Base-by-base conservation (phyloP, 208 protist species). In the Zelonia costaricensis region DNA sequence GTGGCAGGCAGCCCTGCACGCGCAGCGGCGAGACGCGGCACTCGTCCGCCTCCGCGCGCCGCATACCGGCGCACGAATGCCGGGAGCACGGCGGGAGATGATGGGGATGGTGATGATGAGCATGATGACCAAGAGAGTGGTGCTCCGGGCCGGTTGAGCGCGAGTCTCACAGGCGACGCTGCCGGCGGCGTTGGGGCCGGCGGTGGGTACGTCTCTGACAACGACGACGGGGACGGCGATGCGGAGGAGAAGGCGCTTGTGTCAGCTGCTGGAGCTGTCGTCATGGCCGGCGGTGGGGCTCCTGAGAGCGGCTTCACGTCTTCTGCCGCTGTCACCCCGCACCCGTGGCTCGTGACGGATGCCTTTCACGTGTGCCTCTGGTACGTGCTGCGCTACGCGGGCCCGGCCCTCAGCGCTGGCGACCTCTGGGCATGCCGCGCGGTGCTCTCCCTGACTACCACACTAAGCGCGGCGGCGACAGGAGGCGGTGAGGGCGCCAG, bases 331-430 rank as follows among this genome's bases (percentile, higher is more conserved):
- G n/a, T 47, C 18, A 35, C 60, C 3, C 38, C 49, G 16, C 49
- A 75, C n/a, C 44, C 43, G 20, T 84, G 74, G 70, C 47, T 76
- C 16, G 49, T 79, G 27, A 75, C 73, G 23, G 75, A 77, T 31
- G 59, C 78, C 0, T 91, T 91, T 49, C 82, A 92, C 31, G 57
- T 69, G 4, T 75, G 67, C 13, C 39, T 76, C 18, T 86, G 82
- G 81, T 81, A 78, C 45, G 66, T 85, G 9, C 63, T 86, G 22
- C 76, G 69, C 10, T 76, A 81, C 35, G 76, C 62, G 18, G 69
- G 70, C 18, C 30, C 31, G 12, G 69, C 67, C 1, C 39, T 92
- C 28, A 59, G 69, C 38, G 40, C 58, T 4, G 43, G 51, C 3
- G 76, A 80, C 23, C 53, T 86, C 9, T 67, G 69, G 55, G 58